Evolutionary conservation across 768 basidiomycete species (phyloP).

Genomic region (Agaricus sinodeliciosus): DNA sequence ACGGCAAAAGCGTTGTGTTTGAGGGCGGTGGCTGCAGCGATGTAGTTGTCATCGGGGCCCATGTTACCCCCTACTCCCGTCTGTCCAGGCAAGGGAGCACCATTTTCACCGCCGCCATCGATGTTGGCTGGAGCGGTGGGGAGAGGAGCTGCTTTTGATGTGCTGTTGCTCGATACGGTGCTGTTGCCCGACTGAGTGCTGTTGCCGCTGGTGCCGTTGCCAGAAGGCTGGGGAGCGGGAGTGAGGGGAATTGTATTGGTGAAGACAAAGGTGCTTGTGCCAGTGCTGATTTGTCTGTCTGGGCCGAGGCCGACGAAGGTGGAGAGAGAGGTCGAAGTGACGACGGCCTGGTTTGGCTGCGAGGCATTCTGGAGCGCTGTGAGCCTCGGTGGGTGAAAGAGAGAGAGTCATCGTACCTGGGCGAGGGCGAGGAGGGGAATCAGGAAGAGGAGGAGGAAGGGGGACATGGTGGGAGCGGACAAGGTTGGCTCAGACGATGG

Average conservation of each 20-base stretch:
- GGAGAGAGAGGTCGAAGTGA: constrained; percentile 34
- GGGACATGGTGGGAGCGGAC: constrained; percentile 19
- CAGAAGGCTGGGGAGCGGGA: constrained; percentile 27
- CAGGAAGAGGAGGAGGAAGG: constrained; percentile 29
- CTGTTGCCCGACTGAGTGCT: constrained; percentile 20
- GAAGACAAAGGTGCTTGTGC: constrained; percentile 34
- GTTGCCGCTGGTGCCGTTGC: constrained; percentile 14
- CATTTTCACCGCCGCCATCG: constrained; percentile 43
- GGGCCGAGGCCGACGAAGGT: constrained; percentile 30
- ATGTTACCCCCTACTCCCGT: constrained; percentile 41
- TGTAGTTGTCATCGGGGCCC: constrained; percentile 66
- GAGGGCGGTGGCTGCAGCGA: constrained; percentile 46
- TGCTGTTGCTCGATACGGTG: constrained; percentile 15
- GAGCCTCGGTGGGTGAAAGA: not conserved
- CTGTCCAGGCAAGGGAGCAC: constrained; percentile 59
- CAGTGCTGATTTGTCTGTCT: constrained; percentile 34
- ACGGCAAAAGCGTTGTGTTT: constrained; percentile 38
- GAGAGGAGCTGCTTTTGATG: constrained; percentile 37
- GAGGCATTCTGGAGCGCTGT: constrained; percentile 1
- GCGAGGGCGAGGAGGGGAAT: constrained; percentile 32
- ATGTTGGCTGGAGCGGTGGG: constrained; percentile 56
- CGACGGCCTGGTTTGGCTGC: constrained; percentile 21
- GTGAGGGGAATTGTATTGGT: constrained; percentile 39
- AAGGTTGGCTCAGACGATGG: constrained; percentile 17
- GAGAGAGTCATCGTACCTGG: constrained; percentile 26